phyloP scores from a whole-genome alignment of 257 asterid species.

The Solanum bulbocastanum region DNA sequence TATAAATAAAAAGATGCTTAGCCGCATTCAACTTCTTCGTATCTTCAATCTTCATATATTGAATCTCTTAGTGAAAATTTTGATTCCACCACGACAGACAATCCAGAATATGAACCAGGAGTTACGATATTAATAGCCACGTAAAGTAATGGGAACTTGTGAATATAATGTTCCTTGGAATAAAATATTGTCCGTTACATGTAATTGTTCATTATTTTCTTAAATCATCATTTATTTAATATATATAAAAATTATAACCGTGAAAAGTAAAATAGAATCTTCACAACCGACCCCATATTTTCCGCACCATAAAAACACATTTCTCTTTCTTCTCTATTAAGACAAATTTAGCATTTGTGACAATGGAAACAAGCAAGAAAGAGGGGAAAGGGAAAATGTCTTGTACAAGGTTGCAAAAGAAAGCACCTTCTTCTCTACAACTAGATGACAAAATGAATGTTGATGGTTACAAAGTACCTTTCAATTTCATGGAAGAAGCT shows the following conservation, averaged over 20 bases:
- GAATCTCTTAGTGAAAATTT: neutral
- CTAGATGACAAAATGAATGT: neutral
- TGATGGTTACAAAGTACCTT: neutral
- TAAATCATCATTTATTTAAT: neutral
- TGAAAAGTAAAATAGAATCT: neutral
- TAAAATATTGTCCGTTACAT: neutral
- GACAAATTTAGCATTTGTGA: neutral
- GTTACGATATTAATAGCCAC: neutral
- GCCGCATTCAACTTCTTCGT: neutral
- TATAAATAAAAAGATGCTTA: too few species aligned
- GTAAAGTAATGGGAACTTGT: neutral
- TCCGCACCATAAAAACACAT: conserved; percentile 12
- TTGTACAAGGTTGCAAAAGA: conserved; percentile 18
- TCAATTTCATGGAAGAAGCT: conserved; percentile 2
- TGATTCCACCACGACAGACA: neutral
- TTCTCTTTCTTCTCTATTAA: neutral
- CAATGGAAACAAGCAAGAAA: conserved; percentile 1
- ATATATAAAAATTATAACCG: neutral
- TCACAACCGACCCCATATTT: conserved; percentile 7
- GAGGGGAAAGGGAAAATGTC: neutral
- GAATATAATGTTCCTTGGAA: neutral
- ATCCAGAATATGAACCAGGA: neutral
- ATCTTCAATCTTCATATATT: too few species aligned
- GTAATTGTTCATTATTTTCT: neutral
- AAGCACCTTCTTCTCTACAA: conserved; percentile 16